Percentiles rank a stretch among this genome's conserved stretches.
Evolutionary conservation across 148 eudicot species (phyloP).

Genomic region (Mesembryanthemum crystallinum): DNA sequence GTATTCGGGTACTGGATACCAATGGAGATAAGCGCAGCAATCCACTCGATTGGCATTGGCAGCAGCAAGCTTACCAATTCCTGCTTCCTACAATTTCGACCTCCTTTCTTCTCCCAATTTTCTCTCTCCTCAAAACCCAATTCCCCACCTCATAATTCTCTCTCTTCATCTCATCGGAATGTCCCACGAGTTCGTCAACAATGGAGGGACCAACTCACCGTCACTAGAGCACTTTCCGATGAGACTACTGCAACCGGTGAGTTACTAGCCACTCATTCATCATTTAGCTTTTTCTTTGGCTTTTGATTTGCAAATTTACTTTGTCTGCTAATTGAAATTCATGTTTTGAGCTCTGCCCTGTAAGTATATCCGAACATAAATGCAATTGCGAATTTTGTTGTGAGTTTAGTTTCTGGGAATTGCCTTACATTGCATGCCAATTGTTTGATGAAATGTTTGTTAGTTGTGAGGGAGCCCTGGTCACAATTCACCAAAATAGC

Average conservation of each 20-base stretch:
- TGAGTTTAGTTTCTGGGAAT: neutral
- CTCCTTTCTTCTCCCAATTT: slow-evolving; percentile 4
- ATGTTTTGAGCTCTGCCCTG: neutral
- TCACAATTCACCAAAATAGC: no score
- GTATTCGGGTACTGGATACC: no score
- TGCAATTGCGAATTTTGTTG: neutral
- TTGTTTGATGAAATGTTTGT: slow-evolving; percentile 12
- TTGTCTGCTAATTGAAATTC: neutral
- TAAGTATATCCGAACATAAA: neutral
- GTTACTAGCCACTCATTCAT: neutral
- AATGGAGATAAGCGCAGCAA: slow-evolving; percentile 29
- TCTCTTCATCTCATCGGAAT: slow-evolving; percentile 4
- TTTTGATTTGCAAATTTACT: neutral
- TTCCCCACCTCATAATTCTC: slow-evolving; percentile 3
- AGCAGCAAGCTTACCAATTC: neutral
- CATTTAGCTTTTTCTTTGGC: neutral
- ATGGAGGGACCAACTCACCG: slow-evolving; percentile 22
- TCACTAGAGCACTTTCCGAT: slow-evolving; percentile 31
- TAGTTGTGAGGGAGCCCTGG: no score
- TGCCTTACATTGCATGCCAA: slow-evolving; percentile 12
- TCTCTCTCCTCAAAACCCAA: slow-evolving; percentile 14
- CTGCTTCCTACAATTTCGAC: neutral
- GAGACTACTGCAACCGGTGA: slow-evolving; percentile 30
- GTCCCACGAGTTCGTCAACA: neutral
- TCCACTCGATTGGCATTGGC: slow-evolving; percentile 8